Evolutionary conservation across 208 protist genomes (phyloP), one percentile per base, ranked within the genome.

Genomic region (Leishmania arabica): DNA sequence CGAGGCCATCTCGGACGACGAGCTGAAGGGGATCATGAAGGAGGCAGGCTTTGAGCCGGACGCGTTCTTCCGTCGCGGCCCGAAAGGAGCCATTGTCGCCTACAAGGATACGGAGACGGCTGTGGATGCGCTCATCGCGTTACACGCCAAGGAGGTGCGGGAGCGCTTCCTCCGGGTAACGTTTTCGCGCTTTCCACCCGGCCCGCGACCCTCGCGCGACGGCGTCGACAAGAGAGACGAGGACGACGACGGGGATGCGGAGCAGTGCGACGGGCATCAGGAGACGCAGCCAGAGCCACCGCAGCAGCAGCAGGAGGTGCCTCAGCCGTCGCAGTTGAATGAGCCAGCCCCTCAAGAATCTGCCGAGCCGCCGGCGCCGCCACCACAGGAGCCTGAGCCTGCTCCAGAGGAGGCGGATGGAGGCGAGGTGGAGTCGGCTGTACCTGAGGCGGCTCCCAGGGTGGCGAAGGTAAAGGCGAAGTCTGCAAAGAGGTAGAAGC

Each of bases 111-210:
- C 90, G 19, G 90, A 93, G 77, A 88, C 86, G 42, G 92, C 92
- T 13, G 86, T 97, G 45, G 78, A 92, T 27, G 94, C 88, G 31
- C 86, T 97, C n/a, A 89, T 96, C 69, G 85, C 84, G n/a, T 60
- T 92, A 27, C 92, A 97, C 68, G 91, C 85, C 9, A 84, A 91
- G 76, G 86, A 95, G 60, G 40, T 94, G 13, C 88, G 93, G 47
- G 88, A 91, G 24, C 91, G 89, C 62, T 94, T 90, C 73, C 81
- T 97, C 31, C 88, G 91, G 40, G 85, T 95, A n/a, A 95, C 92
- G 37, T 97, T 97, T 82, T 97, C 94, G 4, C 90, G 92, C 78
- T 94, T 93, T 65, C 88, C 92, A 34, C 91, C 94, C 1, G 93
- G 83, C 9, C 90, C 90, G 24, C 90, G 86, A 6, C 79, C 56